These are phyloP conservation scores for Scutellaria barbata DNA, from an alignment of 257 asterid species.

Conservation along the genomic window DNA sequence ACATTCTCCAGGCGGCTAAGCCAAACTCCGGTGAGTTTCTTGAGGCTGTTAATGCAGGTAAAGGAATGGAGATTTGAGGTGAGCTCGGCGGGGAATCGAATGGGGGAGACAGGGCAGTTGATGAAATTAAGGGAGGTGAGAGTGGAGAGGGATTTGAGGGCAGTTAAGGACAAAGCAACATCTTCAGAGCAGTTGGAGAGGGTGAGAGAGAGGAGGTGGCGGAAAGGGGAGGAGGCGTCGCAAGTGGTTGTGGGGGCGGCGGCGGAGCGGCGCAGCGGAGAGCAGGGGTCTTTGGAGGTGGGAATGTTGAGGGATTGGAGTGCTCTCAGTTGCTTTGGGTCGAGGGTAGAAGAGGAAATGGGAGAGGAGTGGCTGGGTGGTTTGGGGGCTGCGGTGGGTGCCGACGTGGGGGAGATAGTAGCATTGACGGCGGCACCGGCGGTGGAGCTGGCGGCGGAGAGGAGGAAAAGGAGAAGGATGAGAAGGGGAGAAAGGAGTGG, in stretches of 20 bases:
- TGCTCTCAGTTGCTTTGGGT: conserved; percentile 80
- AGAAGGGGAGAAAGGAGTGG: conserved; percentile 34
- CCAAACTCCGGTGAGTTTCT: conserved; percentile 77
- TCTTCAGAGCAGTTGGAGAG: conserved; percentile 86
- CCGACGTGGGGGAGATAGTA: conserved; percentile 35
- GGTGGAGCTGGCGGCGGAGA: conserved; percentile 36
- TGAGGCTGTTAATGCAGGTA: conserved; percentile 74
- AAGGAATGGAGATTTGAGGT: conserved; percentile 60
- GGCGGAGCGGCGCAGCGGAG: conserved; percentile 55
- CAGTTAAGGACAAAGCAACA: conserved; percentile 61
- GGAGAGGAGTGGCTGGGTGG: conserved; percentile 42
- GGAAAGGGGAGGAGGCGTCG: conserved; percentile 73
- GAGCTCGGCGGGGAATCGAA: conserved; percentile 72
- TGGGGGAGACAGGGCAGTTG: conserved; percentile 78
- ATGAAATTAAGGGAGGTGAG: conserved; percentile 61
- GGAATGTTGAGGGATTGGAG: conserved; percentile 81
- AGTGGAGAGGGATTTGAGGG: conserved; percentile 80
- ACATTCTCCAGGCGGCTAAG: conserved; percentile 59
- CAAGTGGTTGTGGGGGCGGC: conserved; percentile 48
- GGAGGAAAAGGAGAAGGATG: conserved; percentile 38
- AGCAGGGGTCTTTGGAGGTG: conserved; percentile 71
- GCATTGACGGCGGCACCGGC: conserved; percentile 32
- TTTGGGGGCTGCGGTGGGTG: conserved; percentile 38
- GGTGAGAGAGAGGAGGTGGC: conserved; percentile 80
- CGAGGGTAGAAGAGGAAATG: conserved; percentile 63